These are phyloP conservation scores for Nitzschia sp. DNA, from an alignment of 108 stramenopile genomes.

Conservation along the genomic window DNA sequence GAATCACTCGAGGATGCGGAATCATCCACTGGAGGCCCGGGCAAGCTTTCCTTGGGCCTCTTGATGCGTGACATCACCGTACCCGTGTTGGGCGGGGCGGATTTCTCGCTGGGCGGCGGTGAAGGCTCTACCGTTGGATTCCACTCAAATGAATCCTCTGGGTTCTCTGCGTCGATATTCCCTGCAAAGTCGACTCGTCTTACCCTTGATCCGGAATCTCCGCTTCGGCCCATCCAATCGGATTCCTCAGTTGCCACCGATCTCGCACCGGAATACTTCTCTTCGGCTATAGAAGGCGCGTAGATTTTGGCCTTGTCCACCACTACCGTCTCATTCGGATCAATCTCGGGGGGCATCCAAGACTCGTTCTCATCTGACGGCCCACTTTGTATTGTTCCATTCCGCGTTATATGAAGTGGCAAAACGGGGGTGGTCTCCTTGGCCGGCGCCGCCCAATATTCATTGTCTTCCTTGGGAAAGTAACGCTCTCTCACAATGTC, in stretches of 20 bases:
- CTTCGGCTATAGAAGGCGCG: not conserved
- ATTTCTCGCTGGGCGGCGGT: not conserved
- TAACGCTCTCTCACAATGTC: slow-evolving; percentile 17
- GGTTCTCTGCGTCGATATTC: not conserved
- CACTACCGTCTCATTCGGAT: not conserved
- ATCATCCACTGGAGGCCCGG: not conserved
- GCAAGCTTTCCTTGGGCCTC: not conserved
- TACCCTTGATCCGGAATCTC: not conserved
- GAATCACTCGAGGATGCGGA: not conserved
- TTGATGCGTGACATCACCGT: too few species aligned
- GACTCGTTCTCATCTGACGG: slow-evolving; percentile 16
- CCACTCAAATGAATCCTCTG: slow-evolving; percentile 11
- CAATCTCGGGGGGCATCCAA: slow-evolving; percentile 12
- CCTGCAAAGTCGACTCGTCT: slow-evolving; percentile 9
- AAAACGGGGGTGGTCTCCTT: not conserved
- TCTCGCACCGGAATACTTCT: not conserved
- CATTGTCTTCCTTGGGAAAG: slow-evolving; percentile 19
- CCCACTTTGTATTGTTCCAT: not conserved
- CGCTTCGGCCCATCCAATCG: slow-evolving; percentile 1
- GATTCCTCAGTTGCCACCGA: slow-evolving; percentile 3
- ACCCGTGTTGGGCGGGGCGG: too few species aligned
- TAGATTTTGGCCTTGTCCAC: not conserved
- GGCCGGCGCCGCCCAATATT: slow-evolving; percentile 17
- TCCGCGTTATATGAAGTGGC: slow-evolving; percentile 2
- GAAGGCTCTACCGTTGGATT: slow-evolving; percentile 3